These are phyloP conservation scores for Fistulifera solaris DNA, from an alignment of 108 stramenopile genomes.

Conservation along the genomic window DNA sequence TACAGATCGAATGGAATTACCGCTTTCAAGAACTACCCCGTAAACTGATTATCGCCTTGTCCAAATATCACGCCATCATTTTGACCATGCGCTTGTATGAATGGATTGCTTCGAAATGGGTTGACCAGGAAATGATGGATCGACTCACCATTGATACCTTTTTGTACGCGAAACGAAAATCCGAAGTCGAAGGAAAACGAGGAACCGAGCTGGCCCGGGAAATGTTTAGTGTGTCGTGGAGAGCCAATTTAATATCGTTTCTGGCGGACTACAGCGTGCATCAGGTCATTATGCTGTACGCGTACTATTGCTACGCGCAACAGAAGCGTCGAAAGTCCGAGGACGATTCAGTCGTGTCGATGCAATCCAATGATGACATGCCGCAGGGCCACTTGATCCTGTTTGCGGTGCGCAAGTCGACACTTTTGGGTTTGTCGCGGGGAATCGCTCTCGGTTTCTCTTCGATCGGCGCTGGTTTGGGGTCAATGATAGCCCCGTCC, in stretches of 20 bases:
- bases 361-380: neutral
- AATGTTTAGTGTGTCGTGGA: slow-evolving; percentile 28
- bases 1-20: slow-evolving; percentile 49
- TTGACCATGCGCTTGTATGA: slow-evolving; percentile 40
- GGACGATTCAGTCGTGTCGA: neutral
- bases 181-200: slow-evolving; percentile 1
- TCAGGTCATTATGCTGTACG: slow-evolving; percentile 38
- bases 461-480: neutral
- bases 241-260: slow-evolving; percentile 36
- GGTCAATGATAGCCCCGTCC: neutral
- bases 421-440: neutral
- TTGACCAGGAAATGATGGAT: slow-evolving; percentile 23
- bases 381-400: neutral
- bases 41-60: slow-evolving; percentile 24
- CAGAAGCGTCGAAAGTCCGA: neutral
- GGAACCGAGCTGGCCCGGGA: slow-evolving; percentile 11
- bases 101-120: slow-evolving; percentile 12
- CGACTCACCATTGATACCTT: slow-evolving; percentile 45
- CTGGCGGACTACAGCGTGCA: slow-evolving; percentile 49
- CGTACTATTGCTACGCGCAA: slow-evolving; percentile 37
- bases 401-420: neutral
- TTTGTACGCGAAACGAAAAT: slow-evolving; percentile 12
- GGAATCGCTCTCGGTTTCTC: neutral
- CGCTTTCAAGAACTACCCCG: slow-evolving; percentile 32
- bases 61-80: slow-evolving; percentile 41